phyloP scores from a whole-genome alignment of 2,329 filamentous ascomycete species.

The Phialophora expanda region DNA sequence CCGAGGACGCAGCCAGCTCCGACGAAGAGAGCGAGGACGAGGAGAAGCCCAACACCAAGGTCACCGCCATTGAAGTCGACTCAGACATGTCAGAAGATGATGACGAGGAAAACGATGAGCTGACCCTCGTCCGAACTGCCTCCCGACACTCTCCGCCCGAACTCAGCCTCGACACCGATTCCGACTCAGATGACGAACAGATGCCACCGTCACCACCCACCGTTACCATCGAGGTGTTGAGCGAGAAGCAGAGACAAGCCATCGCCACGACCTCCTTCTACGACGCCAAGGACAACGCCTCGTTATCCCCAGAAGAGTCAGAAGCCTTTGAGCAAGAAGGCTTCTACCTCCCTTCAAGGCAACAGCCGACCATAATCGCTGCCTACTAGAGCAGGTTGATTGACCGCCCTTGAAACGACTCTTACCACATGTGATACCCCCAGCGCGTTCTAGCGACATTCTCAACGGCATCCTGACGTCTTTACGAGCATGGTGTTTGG shows the following conservation, averaged over 20 bases:
- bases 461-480: slow-evolving; percentile 21
- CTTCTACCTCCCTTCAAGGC: slow-evolving; percentile 55
- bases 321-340: slow-evolving; percentile 53
- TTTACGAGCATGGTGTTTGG: slow-evolving; percentile 35
- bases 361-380: slow-evolving; percentile 54
- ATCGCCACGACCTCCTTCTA: slow-evolving; percentile 51
- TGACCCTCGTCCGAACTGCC: slow-evolving; percentile 70
- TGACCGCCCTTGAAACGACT: slow-evolving; percentile 36
- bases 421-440: slow-evolving; percentile 35
- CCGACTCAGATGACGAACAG: slow-evolving; percentile 71
- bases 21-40: slow-evolving; percentile 62
- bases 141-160: slow-evolving; percentile 73
- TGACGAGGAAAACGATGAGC: slow-evolving; percentile 66
- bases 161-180: slow-evolving; percentile 70
- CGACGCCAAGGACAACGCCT: slow-evolving; percentile 39
- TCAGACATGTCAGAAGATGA: slow-evolving; percentile 56
- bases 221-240: slow-evolving; percentile 63
- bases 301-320: slow-evolving; percentile 37
- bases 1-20: slow-evolving; percentile 63
- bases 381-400: slow-evolving; percentile 51
- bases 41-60: slow-evolving; percentile 57
- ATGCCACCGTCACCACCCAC: slow-evolving; percentile 73
- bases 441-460: slow-evolving; percentile 22
- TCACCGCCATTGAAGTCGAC: slow-evolving; percentile 62
- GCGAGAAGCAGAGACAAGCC: slow-evolving; percentile 59